A percentile compares a stretch with the other conserved stretches of the same genome.
Conservation (phyloP, 129 eudicot genomes). For the Smallanthus sonchifolius region DNA sequence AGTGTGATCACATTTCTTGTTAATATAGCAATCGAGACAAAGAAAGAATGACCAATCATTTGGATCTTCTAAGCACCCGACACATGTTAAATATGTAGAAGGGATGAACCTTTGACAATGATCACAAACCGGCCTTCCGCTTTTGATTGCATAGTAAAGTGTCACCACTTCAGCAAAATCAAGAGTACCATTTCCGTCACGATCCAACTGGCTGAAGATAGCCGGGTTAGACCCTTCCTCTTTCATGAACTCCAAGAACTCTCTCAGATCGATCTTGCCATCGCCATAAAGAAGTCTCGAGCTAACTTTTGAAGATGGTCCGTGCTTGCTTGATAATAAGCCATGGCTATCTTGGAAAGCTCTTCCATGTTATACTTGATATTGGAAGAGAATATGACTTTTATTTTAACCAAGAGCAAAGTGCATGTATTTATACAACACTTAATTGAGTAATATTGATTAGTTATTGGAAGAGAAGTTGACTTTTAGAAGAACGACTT, state of each 20-base stretch:
- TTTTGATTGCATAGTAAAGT: conserved; percentile 44
- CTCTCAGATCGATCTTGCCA: conserved; percentile 29
- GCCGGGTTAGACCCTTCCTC: conserved; percentile 27
- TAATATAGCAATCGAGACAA: conserved; percentile 29
- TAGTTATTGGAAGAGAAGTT: too few relatives aligned
- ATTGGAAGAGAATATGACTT: neutral
- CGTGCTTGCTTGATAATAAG: conserved; percentile 35
- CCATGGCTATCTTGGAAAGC: conserved; percentile 36
- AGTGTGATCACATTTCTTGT: conserved; percentile 8
- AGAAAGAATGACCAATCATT: neutral
- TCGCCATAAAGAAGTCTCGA: conserved; percentile 32
- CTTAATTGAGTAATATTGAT: too few relatives aligned
- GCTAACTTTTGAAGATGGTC: conserved; percentile 24
- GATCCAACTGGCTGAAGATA: conserved; percentile 39
- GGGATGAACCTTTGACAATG: conserved; percentile 32
- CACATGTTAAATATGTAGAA: conserved; percentile 35
- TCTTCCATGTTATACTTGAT: conserved; percentile 2
- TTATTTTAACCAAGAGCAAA: too few relatives aligned
- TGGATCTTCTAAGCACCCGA: conserved; percentile 34
- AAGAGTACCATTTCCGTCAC: conserved; percentile 27
- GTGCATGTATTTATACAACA: too few relatives aligned
- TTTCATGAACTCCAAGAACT: conserved; percentile 37
- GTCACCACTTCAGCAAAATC: conserved; percentile 51
- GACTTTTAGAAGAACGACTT: too few relatives aligned
- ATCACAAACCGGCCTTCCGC: conserved; percentile 52